Evolutionary conservation across 2,329 filamentous ascomycete genomes (phyloP).

Genomic region (Colletotrichum melonis): DNA sequence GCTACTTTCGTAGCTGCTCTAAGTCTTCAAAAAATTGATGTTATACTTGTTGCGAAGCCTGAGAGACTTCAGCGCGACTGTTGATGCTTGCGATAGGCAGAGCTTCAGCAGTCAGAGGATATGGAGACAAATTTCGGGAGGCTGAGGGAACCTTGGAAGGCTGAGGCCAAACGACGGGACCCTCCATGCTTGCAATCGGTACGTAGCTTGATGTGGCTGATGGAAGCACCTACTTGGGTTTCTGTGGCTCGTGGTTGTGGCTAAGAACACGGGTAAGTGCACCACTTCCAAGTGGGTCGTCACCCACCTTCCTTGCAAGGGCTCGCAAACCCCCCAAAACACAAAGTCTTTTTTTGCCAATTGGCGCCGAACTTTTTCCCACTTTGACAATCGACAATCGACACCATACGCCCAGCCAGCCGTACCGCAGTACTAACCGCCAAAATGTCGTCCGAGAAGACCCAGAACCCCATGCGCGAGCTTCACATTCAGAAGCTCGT

Average conservation of each 20-base stretch:
- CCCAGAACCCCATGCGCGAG: constrained; percentile 99
- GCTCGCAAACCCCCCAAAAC: constrained; percentile 54
- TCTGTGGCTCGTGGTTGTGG: neutral
- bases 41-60: constrained; percentile 48
- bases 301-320: constrained; percentile 47
- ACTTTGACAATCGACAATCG: constrained; percentile 32
- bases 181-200: neutral
- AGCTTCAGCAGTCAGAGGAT: constrained; percentile 53
- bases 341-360: constrained; percentile 3
- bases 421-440: constrained; percentile 45
- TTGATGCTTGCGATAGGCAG: constrained; percentile 48
- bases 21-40: constrained; percentile 57
- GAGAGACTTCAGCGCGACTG: constrained; percentile 52
- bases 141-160: constrained; percentile 49
- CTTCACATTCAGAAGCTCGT: constrained; percentile 99
- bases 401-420: constrained; percentile 40
- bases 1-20: constrained; percentile 46
- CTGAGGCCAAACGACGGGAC: constrained; percentile 39
- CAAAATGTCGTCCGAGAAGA: constrained; percentile 80
- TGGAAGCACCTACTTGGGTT: neutral
- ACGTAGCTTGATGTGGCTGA: neutral
- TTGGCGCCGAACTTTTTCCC: neutral
- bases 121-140: constrained; percentile 56
- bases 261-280: neutral
- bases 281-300: neutral